phyloP scores from a whole-genome alignment of 345 rosid species.

The Mercurialis annua region DNA sequence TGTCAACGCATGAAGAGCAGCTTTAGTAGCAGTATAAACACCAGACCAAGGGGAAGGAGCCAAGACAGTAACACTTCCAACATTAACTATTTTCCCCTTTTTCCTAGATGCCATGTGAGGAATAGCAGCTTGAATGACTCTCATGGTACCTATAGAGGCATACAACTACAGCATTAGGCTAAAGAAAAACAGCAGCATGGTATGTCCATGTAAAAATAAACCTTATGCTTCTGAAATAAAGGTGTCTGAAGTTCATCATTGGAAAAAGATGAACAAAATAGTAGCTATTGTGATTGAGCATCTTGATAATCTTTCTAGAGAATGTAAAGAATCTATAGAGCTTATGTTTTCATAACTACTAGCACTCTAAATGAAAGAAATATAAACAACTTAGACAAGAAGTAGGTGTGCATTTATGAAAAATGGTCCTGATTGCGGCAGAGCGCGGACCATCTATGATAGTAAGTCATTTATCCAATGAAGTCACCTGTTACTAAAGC shows the following conservation, averaged over 20 bases:
- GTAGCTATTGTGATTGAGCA: background rate
- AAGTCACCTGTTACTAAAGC: background rate
- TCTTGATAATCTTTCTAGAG: background rate
- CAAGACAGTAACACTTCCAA: conserved; percentile 62
- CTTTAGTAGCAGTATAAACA: conserved; percentile 77
- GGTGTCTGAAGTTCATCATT: background rate
- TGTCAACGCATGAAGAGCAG: conserved; percentile 76
- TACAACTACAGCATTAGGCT: background rate
- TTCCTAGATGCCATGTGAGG: conserved; percentile 80
- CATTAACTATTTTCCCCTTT: conserved; percentile 66
- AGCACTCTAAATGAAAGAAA: background rate
- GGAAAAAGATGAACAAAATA: background rate
- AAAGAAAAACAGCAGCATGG: background rate
- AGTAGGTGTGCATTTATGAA: too few relatives aligned
- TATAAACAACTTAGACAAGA: background rate
- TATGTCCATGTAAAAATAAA: background rate
- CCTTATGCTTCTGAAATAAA: background rate
- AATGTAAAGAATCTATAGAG: background rate
- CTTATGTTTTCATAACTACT: background rate
- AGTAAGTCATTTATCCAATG: background rate
- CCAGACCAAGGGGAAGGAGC: conserved; percentile 77
- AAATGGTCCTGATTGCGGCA: background rate
- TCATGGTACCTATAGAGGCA: conserved; percentile 52
- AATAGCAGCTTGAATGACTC: conserved; percentile 81
- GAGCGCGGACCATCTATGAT: too few relatives aligned